phyloP scores from a whole-genome alignment of 495 filamentous ascomycete genomes.

The Umbilicaria muhlenbergii region DNA sequence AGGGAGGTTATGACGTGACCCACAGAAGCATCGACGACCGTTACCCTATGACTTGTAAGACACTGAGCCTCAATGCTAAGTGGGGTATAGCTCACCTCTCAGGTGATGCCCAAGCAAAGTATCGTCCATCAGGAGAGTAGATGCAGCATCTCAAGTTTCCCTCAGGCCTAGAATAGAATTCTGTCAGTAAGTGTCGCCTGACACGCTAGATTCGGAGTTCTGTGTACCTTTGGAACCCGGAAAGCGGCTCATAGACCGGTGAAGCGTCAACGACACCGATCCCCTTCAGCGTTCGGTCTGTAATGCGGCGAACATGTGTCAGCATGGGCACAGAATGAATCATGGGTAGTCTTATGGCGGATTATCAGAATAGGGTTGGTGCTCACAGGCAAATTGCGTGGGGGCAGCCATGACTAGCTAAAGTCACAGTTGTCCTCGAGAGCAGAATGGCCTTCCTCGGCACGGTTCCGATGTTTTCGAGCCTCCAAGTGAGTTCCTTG shows the following conservation, averaged over 20 bases:
- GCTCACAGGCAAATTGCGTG: conserved; percentile 77
- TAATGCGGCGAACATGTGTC: no score
- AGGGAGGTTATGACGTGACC: conserved; percentile 65
- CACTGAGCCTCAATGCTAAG: not conserved
- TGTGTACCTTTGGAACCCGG: conserved; percentile 58
- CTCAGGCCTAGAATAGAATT: conserved; percentile 46
- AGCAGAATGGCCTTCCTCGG: not conserved
- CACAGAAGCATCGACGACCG: conserved; percentile 64
- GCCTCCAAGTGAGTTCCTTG: not conserved
- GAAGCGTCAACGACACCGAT: conserved; percentile 85
- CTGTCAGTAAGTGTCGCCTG: conserved; percentile 11
- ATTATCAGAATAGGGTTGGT: not conserved
- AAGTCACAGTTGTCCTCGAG: conserved; percentile 42
- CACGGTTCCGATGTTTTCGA: not conserved
- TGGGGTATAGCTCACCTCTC: conserved; percentile 40
- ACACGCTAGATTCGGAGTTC: not conserved
- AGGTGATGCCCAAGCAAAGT: conserved; percentile 85
- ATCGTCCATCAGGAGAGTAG: conserved; percentile 89
- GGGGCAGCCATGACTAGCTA: conserved; percentile 78
- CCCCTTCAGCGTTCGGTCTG: conserved; percentile 84
- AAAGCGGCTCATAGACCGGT: conserved; percentile 70
- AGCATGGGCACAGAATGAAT: no score
- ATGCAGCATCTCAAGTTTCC: conserved; percentile 85
- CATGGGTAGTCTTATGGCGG: not conserved
- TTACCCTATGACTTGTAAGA: conserved; percentile 37